phyloP scores from a whole-genome alignment of 495 filamentous ascomycete species.

The Penicillium turbatum region DNA sequence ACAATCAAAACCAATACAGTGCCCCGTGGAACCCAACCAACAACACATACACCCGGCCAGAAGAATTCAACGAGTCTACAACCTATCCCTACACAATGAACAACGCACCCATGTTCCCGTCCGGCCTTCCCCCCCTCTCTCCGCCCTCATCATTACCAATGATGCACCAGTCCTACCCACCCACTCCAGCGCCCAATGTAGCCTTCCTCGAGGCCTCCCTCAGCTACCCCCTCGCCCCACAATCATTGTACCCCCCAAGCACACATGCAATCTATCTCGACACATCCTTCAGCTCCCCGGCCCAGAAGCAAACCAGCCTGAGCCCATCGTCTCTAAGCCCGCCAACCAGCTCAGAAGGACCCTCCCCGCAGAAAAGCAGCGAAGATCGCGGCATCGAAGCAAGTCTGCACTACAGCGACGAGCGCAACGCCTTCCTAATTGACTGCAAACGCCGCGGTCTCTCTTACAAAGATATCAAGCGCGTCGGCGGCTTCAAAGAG shows the following conservation, averaged over 20 bases:
- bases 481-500: slow-evolving; percentile 60
- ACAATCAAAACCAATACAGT: neutral
- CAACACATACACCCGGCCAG: neutral
- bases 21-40: neutral
- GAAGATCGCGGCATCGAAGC: neutral
- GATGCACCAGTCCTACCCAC: neutral
- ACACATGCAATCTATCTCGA: neutral
- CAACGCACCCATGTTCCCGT: neutral
- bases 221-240: neutral
- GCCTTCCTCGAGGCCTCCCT: neutral
- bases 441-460: slow-evolving; percentile 58
- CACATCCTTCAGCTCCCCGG: neutral
- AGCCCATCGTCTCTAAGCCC: neutral
- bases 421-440: slow-evolving; percentile 63
- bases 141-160: too few relatives aligned
- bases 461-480: slow-evolving; percentile 77
- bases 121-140: neutral
- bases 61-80: neutral
- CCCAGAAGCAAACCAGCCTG: neutral
- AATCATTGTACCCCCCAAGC: neutral
- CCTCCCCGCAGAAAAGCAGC: neutral
- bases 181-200: neutral
- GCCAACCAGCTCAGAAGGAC: neutral
- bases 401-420: slow-evolving; percentile 17
- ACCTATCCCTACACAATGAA: neutral